Conservation (phyloP, 108 stramenopile species). For the Skeletonema grethae region DNA sequence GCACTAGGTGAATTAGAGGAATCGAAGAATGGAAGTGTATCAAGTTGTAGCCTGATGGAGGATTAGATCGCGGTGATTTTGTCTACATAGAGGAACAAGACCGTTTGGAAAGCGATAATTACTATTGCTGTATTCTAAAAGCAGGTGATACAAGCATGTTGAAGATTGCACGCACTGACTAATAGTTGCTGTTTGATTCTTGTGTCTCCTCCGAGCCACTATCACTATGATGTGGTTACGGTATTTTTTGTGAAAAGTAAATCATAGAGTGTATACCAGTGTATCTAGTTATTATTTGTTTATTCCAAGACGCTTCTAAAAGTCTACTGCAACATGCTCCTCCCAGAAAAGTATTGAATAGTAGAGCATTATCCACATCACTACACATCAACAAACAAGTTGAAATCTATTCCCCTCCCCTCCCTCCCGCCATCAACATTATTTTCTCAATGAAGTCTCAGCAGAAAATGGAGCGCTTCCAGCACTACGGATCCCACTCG, state of each 20-base stretch:
- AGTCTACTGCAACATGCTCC: background rate
- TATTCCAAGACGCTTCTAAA: background rate
- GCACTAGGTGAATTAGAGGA: constrained; percentile 9
- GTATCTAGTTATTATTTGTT: background rate
- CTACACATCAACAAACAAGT: too few relatives aligned
- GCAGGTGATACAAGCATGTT: too few relatives aligned
- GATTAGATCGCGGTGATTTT: constrained; percentile 14
- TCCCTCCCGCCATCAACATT: background rate
- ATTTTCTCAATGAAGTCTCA: constrained; percentile 38
- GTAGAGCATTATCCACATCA: too few relatives aligned
- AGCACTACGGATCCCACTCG: background rate
- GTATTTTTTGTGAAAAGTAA: too few relatives aligned
- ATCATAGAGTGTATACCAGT: background rate
- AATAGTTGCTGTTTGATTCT: too few relatives aligned
- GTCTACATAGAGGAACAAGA: too few relatives aligned
- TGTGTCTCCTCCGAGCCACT: too few relatives aligned
- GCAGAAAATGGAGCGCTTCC: constrained; percentile 14
- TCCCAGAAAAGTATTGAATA: background rate
- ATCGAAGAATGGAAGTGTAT: background rate
- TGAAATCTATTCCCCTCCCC: background rate
- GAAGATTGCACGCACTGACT: too few relatives aligned
- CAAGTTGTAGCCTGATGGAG: constrained; percentile 30
- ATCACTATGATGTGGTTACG: too few relatives aligned
- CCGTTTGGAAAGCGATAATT: too few relatives aligned
- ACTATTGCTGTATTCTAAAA: too few relatives aligned